Base-by-base conservation (phyloP, 1,284 basidiomycete genomes). In the Meripilus lineatus region DNA sequence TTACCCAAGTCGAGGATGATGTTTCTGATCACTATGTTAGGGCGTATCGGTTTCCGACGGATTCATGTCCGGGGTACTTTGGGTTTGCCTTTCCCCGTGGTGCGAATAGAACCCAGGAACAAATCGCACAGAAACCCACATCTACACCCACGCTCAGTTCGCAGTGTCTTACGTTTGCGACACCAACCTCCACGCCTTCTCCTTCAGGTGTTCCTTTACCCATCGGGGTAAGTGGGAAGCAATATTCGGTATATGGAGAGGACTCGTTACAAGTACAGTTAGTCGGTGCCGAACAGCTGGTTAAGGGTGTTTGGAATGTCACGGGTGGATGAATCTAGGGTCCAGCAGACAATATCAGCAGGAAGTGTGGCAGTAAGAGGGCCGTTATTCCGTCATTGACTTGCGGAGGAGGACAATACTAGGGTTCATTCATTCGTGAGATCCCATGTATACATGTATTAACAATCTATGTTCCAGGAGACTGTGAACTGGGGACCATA, bases 41-140 rank as follows among this genome's bases (percentile, higher is more conserved):
- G 8, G 42, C 42, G n/a, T 44, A 38, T 23, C 42, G 42, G 13
- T 38, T 38, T 26, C 42, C 42, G 14, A 44, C 42, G 14, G 42
- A 26, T 17, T 23, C 20, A 6, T 44, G 42, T 21, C 42, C 42
- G 6, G 42, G 42, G n/a, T 44, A 25, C 25, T 44, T 23, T 26
- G 42, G 42, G 7, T 44, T 44, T 23, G 42, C 42, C 6, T 44
- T 44, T 25, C 42, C 42, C 15, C 18, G 17, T 26, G 42, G 42
- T 37, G 13, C 25, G 5, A 44, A 44, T 32, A 13, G 42, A 30
- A 44, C 42, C n/a, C 34, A 44, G 25, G 35, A n/a, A 15, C 34
- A 44, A 36, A 18, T 38, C n/a, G 18, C 22, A 6, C 42, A 44
- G 26, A 44, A 28, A 21, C 42, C 42, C 10, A 38, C 22, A 28